Evolutionary conservation across 2,329 filamentous ascomycete species (phyloP), one percentile per base, ranked within the genome.

Genomic region (Alternaria solani): DNA sequence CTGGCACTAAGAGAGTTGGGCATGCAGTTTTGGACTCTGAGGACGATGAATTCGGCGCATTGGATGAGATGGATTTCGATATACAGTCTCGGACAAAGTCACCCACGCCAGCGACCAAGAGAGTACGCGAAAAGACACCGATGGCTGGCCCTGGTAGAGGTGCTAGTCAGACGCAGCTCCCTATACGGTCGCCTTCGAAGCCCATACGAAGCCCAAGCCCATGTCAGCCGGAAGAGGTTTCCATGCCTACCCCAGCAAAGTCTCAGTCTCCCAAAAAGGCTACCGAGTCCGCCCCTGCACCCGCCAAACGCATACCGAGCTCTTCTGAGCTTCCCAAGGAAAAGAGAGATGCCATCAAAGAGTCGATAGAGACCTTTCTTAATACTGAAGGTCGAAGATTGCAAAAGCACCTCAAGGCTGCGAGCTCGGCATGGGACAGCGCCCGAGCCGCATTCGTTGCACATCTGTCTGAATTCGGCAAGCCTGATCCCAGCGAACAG

Each of bases 1-100:
- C 65, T n/a, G 63, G 47, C 4, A 64, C 61, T n/a, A 67, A 51
- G 43, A 69, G 68, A 32, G 52, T 68, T 5, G 59, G 58, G 3
- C 62, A 68, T 56, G 63, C 65, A 34, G 70, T 76, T 5, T 28
- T 75, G 57, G 74, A 75, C 38, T 77, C 73, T 4, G 72, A 78
- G 41, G 73, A 75, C 30, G 74, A 76, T 39, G 75, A 75, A 7
- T 68, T 69, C 39, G 71, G 69, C 7, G 70, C 62, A 20, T 61
- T 73, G 8, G 74, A 75, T 36, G 70, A 72, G 7, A 66, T 71
- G 52, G 72, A 76, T 8, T 38, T 67, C n/a, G 65, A 69, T 34
- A 32, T 60, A 6, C 51, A 66, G 18, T 61, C 59, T 2, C 44
- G 38, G 12, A 55, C 61, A 14, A 65, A 58, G 32, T 63, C 68